A percentile compares a stretch with the other conserved stretches of the same genome.
Evolutionary conservation across 129 eudicot genomes (phyloP).

Genomic region (Mikania micrantha): DNA sequence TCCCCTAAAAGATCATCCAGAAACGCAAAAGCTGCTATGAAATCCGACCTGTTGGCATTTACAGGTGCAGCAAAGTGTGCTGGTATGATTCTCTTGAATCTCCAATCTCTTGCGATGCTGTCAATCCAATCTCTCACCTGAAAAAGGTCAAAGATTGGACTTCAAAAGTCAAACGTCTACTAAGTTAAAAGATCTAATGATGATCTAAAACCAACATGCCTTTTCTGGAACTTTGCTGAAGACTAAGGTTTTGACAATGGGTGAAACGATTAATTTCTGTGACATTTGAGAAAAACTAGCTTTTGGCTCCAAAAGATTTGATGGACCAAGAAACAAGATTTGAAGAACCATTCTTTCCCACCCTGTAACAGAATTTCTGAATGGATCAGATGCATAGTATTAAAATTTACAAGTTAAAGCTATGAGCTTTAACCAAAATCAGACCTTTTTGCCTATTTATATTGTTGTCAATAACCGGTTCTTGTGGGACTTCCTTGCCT

Average conservation of each 20-base stretch:
- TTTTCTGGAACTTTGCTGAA: constrained; percentile 99
- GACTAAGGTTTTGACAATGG: constrained; percentile 91
- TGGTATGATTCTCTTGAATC: constrained; percentile 84
- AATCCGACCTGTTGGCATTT: constrained; percentile 83
- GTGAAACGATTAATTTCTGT: constrained; percentile 91
- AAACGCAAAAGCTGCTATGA: constrained; percentile 85
- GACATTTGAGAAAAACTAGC: constrained; percentile 96
- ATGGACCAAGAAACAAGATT: constrained; percentile 93
- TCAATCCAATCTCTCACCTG: constrained; percentile 98
- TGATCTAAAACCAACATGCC: constrained; percentile 38
- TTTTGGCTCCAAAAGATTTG: constrained; percentile 88
- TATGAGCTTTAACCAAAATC: constrained; percentile 1
- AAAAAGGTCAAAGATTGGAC: constrained; percentile 3
- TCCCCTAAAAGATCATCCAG: constrained; percentile 92
- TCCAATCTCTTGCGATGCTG: constrained; percentile 80
- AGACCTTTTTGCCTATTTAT: constrained; percentile 78
- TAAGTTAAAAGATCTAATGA: background rate
- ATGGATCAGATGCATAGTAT: constrained; percentile 8
- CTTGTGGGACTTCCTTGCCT: constrained; percentile 80
- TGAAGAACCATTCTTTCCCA: constrained; percentile 99
- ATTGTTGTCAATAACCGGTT: constrained; percentile 75
- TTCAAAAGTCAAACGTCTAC: constrained; percentile 9
- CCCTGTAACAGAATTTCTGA: constrained; percentile 39
- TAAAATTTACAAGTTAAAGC: background rate
- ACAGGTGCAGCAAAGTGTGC: constrained; percentile 95